phyloP scores from a whole-genome alignment of 1,139 yeast genomes.

The Zhuliangozyma parablackwelliae region DNA sequence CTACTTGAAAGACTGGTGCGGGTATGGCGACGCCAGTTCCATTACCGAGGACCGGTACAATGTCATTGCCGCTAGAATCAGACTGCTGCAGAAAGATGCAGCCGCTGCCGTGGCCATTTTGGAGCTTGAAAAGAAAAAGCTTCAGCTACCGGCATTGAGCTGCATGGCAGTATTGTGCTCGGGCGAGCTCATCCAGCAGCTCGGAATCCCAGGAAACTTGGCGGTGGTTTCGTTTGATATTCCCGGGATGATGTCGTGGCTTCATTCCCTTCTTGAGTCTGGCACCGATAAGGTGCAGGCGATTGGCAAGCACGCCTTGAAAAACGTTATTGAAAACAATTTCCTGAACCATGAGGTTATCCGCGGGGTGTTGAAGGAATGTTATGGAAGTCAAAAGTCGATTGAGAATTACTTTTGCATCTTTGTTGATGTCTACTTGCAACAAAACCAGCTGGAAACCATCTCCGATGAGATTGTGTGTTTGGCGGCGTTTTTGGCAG shows the following conservation, averaged over 20 bases:
- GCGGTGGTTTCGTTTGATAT: conserved; percentile 67
- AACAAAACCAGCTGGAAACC: conserved; percentile 26
- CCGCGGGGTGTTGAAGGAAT: conserved; percentile 60
- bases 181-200: conserved; percentile 53
- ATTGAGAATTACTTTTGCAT: conserved; percentile 68
- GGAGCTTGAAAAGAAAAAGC: conserved; percentile 72
- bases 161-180: conserved; percentile 82
- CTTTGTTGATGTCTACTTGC: conserved; percentile 56
- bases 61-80: conserved; percentile 49
- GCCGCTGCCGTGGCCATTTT: conserved; percentile 67
- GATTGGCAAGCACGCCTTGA: conserved; percentile 70
- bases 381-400: conserved; percentile 59
- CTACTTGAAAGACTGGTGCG: conserved; percentile 91
- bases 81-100: conserved; percentile 39
- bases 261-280: conserved; percentile 62
- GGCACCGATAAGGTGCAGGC: conserved; percentile 56
- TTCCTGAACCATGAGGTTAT: conserved; percentile 53
- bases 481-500: conserved; percentile 63
- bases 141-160: conserved; percentile 70
- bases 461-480: conserved; percentile 58
- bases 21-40: conserved; percentile 64
- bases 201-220: conserved; percentile 39
- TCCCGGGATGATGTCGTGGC: conserved; percentile 69
- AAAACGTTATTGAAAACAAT: conserved; percentile 60
- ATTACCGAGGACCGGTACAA: conserved; percentile 65